Evolutionary conservation across 192 early-diverging fungal species (phyloP).

Genomic region (Backusella circina): DNA sequence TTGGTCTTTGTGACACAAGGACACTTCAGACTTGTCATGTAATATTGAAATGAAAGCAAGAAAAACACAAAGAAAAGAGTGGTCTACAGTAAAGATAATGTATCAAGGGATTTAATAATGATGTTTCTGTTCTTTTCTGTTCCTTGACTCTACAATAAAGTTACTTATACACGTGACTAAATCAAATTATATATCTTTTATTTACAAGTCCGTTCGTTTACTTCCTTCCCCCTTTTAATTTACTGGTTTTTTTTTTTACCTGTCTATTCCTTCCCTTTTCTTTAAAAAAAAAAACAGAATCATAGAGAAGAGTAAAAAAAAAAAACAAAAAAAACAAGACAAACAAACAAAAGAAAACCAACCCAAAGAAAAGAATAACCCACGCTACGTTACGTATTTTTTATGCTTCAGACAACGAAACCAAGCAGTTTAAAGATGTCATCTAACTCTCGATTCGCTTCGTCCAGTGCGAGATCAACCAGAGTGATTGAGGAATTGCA

Average conservation of each 20-base stretch:
- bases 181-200: neutral
- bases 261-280: neutral
- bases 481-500: slow-evolving; percentile 1
- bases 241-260: neutral
- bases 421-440: slow-evolving; percentile 4
- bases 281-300: neutral
- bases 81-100: neutral
- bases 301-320: neutral
- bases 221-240: neutral
- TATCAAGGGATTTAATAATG: neutral
- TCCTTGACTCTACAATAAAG: neutral
- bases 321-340: too few relatives aligned
- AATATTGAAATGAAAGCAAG: neutral
- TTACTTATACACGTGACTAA: neutral
- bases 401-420: neutral
- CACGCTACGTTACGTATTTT: neutral
- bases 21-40: neutral
- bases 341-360: too few relatives aligned
- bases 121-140: neutral
- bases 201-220: neutral
- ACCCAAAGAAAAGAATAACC: neutral
- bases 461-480: neutral
- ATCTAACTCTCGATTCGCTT: neutral
- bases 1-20: neutral
- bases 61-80: neutral